Evolutionary conservation across 352 stramenopile species (phyloP).

Genomic region (Aphanomyces cochlioides): DNA sequence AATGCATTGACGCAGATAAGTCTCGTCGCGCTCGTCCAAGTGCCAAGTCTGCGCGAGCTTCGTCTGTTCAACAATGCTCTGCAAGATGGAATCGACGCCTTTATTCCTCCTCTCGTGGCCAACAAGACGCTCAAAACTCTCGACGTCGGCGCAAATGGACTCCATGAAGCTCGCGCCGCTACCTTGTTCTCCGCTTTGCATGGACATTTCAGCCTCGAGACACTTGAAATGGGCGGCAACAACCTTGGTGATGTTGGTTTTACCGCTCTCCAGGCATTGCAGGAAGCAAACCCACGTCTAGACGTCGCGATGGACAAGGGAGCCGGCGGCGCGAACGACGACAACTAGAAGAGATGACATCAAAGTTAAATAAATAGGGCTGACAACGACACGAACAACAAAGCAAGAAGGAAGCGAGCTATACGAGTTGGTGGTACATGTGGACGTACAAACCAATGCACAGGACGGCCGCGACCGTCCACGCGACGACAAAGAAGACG

Average conservation of each 20-base stretch:
- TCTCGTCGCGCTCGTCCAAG: slow-evolving; percentile 44
- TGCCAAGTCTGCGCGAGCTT: slow-evolving; percentile 51
- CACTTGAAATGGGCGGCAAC: slow-evolving; percentile 81
- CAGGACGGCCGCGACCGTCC: neutral
- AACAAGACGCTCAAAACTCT: slow-evolving; percentile 61
- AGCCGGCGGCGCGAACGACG: slow-evolving; percentile 59
- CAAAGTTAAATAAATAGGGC: slow-evolving; percentile 17
- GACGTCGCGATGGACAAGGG: slow-evolving; percentile 82
- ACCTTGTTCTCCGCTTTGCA: slow-evolving; percentile 63
- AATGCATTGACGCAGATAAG: slow-evolving; percentile 52
- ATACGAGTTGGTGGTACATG: neutral
- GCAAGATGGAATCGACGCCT: slow-evolving; percentile 41
- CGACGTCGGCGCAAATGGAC: slow-evolving; percentile 62
- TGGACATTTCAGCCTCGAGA: slow-evolving; percentile 59
- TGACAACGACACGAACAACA: neutral
- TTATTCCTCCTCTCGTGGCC: slow-evolving; percentile 48
- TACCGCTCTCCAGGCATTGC: slow-evolving; percentile 57
- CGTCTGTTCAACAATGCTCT: slow-evolving; percentile 78
- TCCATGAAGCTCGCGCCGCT: slow-evolving; percentile 60
- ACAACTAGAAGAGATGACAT: slow-evolving; percentile 9
- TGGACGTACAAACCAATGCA: slow-evolving; percentile 9
- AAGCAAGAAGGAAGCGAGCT: neutral
- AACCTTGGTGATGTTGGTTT: slow-evolving; percentile 64
- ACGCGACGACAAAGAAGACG: slow-evolving; percentile 9
- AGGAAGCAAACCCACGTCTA: slow-evolving; percentile 48